Evolutionary conservation across 768 basidiomycete species (phyloP), one percentile per base, ranked within the genome.

Genomic region (Gymnopilus dilepis): DNA sequence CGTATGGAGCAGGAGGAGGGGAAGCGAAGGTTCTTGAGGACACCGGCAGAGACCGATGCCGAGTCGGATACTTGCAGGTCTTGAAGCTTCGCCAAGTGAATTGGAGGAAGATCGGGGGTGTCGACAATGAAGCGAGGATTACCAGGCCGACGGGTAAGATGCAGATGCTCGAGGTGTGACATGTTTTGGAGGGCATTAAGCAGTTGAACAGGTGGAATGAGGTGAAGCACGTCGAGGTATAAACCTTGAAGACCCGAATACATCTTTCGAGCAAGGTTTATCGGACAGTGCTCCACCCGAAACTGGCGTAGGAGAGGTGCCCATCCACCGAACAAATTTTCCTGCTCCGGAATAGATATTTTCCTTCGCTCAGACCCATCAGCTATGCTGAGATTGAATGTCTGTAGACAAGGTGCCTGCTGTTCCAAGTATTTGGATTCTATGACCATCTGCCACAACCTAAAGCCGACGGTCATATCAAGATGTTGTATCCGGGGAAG

Each of bases 401-500:
- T 31, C 37, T 67, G 58, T 38, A 69, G 58, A 30, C 61, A 43
- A 19, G 65, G 68, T 4, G 68, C 63, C 30, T 58, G 47, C 31
- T 60, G 56, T 12, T 65, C 58, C 6, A 67, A 56, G 19, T 61
- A 57, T 42, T 61, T 54, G 31, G 58, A 61, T 47, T 61, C 60
- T 11, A 42, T 53, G 21, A 67, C 37, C 33, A 54, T 60, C 55
- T 56, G 61, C 63, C 66, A 67, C 13, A 54, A 48, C 4, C 51
- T 51, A 3, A 62, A 58, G 12, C 43, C 56, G 24, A 66, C 38
- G 6, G 56, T 56, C n/a, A 69, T 51, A 45, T 62, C 59, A 24
- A 69, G 56, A 24, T 40, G 54, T 21, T 64, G 59, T 21, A 65
- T 69, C n/a, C 68, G 62, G 15, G 60, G 34, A 12, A 69, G 57